phyloP scores from a whole-genome alignment of 1,284 basidiomycete genomes.

The Psilocybe mexicana region DNA sequence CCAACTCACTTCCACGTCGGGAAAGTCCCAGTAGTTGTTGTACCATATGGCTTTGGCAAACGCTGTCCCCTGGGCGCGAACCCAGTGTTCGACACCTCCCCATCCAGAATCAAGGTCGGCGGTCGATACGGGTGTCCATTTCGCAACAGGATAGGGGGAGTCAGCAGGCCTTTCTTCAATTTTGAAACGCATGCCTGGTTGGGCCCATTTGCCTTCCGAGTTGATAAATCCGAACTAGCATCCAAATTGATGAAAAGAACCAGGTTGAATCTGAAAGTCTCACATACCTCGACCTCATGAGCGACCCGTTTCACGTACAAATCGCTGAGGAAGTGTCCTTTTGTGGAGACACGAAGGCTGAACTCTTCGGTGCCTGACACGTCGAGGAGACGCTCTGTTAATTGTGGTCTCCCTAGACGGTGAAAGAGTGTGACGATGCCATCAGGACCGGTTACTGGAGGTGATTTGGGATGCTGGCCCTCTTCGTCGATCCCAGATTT shows the following conservation, averaged over 20 bases:
- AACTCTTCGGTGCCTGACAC: slow-evolving; percentile 19
- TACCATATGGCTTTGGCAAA: slow-evolving; percentile 26
- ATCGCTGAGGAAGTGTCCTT: not conserved
- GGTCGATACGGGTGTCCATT: slow-evolving; percentile 24
- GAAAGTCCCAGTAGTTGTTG: slow-evolving; percentile 12
- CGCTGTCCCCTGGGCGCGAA: slow-evolving; percentile 22
- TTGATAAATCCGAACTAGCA: slow-evolving; percentile 18
- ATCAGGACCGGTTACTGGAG: slow-evolving; percentile 20
- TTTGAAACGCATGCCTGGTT: slow-evolving; percentile 21
- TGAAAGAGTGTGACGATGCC: slow-evolving; percentile 25
- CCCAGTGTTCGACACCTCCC: slow-evolving; percentile 21
- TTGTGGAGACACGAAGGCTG: slow-evolving; percentile 7
- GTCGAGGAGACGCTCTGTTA: slow-evolving; percentile 24
- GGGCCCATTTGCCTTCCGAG: slow-evolving; percentile 5
- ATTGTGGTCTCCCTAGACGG: slow-evolving; percentile 19
- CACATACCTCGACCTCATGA: slow-evolving; percentile 19
- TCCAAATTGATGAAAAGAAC: not conserved
- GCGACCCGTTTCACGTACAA: slow-evolving; percentile 17
- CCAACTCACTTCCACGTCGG: slow-evolving; percentile 19
- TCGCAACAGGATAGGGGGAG: slow-evolving; percentile 12
- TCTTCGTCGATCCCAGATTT: slow-evolving; percentile 29
- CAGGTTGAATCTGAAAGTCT: not conserved
- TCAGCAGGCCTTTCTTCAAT: slow-evolving; percentile 13
- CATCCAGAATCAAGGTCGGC: slow-evolving; percentile 22
- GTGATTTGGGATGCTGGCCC: slow-evolving; percentile 25